Evolutionary conservation across 1,284 basidiomycete genomes (phyloP), one percentile per base, ranked within the genome.

Genomic region (Cutaneotrichosporon cavernicola): DNA sequence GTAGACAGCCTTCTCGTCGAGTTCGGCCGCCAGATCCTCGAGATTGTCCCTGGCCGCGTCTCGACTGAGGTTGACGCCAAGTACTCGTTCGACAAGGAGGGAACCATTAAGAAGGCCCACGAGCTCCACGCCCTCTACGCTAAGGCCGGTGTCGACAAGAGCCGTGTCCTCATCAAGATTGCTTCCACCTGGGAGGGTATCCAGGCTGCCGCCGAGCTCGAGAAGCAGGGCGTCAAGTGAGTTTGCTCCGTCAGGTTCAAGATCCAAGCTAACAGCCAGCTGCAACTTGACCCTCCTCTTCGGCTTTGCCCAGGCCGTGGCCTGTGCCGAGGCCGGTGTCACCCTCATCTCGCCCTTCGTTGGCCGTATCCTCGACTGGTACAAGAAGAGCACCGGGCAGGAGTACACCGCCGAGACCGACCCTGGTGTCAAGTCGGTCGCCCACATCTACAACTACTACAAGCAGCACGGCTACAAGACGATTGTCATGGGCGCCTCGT

Each of bases 131-230:
- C 87, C 43, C 89, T 99, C 68, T 99, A 99, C 86, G 86, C 96
- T 65, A 90, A 89, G 40, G 81, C 92, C 68, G 96, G 96, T 69
- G 87, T 99, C 83, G 84, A 87, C 80, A 92, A 91, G 83, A 94
- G 98, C 66, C 92, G 96, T 68, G 84, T 97, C 69, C 85, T 99
- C 75, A 97, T 99, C 89, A 99, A 99, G 86, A 97, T 99, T 75
- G 96, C 96, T 36, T 97, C 96, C 47, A 97, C 95, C 60, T 99
- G 92, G 92, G 96, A 98, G 83, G 97, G 96, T 83, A 99, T 99
- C 84, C 96, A 98, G 83, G 96, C 96, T 70, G 96, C 96, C 56
- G 88, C 92, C 70, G 90, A 96, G 82, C 90, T 99, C 74, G 96
- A 99, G 86, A 81, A 87, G 71, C 89, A 97, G 77, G 87, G 86